Evolutionary conservation across 176 grass and related monocot genomes (phyloP).

Genomic region (Paspalum notatum): DNA sequence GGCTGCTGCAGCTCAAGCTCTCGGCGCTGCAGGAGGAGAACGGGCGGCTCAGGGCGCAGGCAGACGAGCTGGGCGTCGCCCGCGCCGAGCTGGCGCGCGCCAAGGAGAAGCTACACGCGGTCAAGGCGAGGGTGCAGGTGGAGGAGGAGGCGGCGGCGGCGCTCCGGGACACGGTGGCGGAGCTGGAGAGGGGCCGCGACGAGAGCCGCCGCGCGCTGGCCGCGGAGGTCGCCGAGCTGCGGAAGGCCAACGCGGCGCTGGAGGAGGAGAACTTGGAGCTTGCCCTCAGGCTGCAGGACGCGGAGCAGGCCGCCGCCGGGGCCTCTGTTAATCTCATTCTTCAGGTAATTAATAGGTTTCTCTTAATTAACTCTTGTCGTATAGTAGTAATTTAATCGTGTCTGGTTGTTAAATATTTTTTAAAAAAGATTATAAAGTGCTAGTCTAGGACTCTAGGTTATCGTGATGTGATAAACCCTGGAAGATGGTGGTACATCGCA

Average conservation of each 20-base stretch:
- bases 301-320: conserved; percentile 38
- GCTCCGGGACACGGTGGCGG: conserved; percentile 38
- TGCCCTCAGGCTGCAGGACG: conserved; percentile 51
- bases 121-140: conserved; percentile 40
- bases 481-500: background rate
- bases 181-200: conserved; percentile 40
- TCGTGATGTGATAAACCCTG: background rate
- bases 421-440: background rate
- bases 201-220: conserved; percentile 45
- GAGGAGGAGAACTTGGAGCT: conserved; percentile 72
- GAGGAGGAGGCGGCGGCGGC: conserved; percentile 40
- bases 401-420: background rate
- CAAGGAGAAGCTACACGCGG: conserved; percentile 52
- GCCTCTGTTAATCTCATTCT: conserved; percentile 31
- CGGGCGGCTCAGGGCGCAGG: conserved; percentile 54
- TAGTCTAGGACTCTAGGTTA: conserved; percentile 3
- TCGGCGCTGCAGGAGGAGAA: conserved; percentile 81
- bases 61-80: conserved; percentile 48
- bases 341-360: conserved; percentile 50
- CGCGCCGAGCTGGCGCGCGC: conserved; percentile 56
- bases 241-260: conserved; percentile 56
- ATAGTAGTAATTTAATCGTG: background rate
- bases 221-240: conserved; percentile 57
- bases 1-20: conserved; percentile 49
- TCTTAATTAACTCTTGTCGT: background rate